These are phyloP conservation scores for Neofusicoccum sp. DNA, from an alignment of 2,329 filamentous ascomycete species.

Conservation along the genomic window DNA sequence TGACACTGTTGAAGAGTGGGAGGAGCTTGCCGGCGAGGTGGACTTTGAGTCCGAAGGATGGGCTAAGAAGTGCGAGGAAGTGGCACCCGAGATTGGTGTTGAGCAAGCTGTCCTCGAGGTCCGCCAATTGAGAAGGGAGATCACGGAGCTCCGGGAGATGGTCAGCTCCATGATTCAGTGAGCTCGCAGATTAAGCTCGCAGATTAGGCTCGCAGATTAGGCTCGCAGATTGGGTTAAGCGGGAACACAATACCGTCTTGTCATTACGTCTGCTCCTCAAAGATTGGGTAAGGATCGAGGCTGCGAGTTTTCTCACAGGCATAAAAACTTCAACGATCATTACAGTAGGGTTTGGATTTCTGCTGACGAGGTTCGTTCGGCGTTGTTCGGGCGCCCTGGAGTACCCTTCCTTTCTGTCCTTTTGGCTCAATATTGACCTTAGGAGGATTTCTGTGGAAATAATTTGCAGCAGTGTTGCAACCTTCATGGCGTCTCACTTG, in stretches of 20 bases:
- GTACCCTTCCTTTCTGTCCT: neutral
- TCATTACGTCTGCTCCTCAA: neutral
- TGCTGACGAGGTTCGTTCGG: neutral
- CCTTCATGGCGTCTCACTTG: neutral
- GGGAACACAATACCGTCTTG: too few relatives aligned
- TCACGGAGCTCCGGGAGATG: slow-evolving; percentile 52
- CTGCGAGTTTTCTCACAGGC: neutral
- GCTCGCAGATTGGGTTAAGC: too few relatives aligned
- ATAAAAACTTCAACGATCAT: neutral
- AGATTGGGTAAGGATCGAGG: neutral
- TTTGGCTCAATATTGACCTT: neutral
- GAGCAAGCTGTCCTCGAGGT: slow-evolving; percentile 72
- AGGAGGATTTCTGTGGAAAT: neutral
- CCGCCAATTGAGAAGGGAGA: slow-evolving; percentile 43
- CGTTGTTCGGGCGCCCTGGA: neutral
- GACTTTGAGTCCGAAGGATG: slow-evolving; percentile 85
- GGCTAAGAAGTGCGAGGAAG: slow-evolving; percentile 73
- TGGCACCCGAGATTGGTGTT: slow-evolving; percentile 76
- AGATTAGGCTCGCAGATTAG: too few relatives aligned
- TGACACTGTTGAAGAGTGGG: slow-evolving; percentile 88
- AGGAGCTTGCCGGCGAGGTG: slow-evolving; percentile 69
- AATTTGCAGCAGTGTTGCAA: neutral
- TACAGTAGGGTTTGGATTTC: neutral
- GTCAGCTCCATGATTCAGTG: slow-evolving; percentile 41
- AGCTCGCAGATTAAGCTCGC: neutral